Evolutionary conservation across 495 filamentous ascomycete species (phyloP).

Genomic region (Cercophora scortea): DNA sequence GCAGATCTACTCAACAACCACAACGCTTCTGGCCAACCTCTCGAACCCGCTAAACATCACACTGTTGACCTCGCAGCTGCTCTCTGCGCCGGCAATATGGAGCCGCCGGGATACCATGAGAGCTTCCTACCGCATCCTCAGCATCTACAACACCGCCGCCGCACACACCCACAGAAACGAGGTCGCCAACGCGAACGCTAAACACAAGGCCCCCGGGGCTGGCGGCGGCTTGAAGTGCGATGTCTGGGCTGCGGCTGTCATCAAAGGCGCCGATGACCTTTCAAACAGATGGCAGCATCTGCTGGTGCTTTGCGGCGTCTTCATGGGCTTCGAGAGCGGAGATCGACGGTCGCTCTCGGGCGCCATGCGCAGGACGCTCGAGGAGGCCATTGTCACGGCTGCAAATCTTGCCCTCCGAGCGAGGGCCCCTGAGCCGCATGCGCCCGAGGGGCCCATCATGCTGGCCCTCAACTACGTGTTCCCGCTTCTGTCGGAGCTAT

Average conservation of each 20-base stretch:
- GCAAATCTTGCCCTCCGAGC: slow-evolving; percentile 60
- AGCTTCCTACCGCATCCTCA: slow-evolving; percentile 67
- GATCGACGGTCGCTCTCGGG: slow-evolving; percentile 55
- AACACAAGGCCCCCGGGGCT: slow-evolving; percentile 25
- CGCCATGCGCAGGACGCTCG: slow-evolving; percentile 61
- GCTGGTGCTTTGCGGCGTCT: slow-evolving; percentile 68
- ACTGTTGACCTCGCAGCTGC: slow-evolving; percentile 81
- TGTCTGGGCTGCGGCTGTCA: slow-evolving; percentile 76
- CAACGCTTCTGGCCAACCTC: slow-evolving; percentile 72
- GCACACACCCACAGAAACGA: slow-evolving; percentile 53
- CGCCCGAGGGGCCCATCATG: slow-evolving; percentile 54
- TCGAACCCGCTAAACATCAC: slow-evolving; percentile 87
- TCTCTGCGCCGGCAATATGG: slow-evolving; percentile 85
- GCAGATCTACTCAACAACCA: slow-evolving; percentile 68
- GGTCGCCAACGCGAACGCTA: slow-evolving; percentile 39
- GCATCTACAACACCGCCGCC: slow-evolving; percentile 81
- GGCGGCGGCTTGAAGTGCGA: slow-evolving; percentile 51
- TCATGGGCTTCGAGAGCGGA: slow-evolving; percentile 72
- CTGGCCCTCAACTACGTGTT: slow-evolving; percentile 77
- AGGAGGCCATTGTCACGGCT: slow-evolving; percentile 69
- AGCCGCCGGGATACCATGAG: slow-evolving; percentile 53
- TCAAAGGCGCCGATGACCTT: slow-evolving; percentile 75
- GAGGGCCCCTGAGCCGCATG: slow-evolving; percentile 29
- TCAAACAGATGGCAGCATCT: slow-evolving; percentile 86
- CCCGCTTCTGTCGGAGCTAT: slow-evolving; percentile 55